Evolutionary conservation across 176 grass and related monocot genomes (phyloP), one percentile per base, ranked within the genome.

Genomic region (Puya raimondii): DNA sequence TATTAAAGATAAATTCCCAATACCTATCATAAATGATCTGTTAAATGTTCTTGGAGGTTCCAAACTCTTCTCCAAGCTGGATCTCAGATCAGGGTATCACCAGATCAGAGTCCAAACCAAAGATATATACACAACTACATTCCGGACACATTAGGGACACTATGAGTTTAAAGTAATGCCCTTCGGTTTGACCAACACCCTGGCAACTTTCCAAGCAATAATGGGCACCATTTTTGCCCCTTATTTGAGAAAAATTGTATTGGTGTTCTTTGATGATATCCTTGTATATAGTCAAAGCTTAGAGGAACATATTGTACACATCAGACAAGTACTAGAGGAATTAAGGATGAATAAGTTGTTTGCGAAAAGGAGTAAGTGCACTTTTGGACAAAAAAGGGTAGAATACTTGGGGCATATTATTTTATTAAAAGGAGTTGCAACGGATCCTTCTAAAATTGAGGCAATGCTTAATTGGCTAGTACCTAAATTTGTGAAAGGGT

Each of bases 101-200:
- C 23, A 74, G 10, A 49, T 74, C 9, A 10, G 51, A 16, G 58
- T 73, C 14, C 2, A 17, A 2, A 5, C 14, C 0, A n/a, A 18
- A 1, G 50, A 74, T 74, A 64, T 64, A 11, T 1, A 17, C 3
- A 27, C 63, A 48, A 74, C 23, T 14, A n/a, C 53, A 48, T 74
- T 64, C 17, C 3, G 23, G 0, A 74, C 71, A 4, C 71, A 74
- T 48, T 1, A 56, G 0, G 71, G 71, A 9, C 50, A 61, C 6
- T 74, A 16, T 64, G 71, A 74, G 11, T 74, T 63, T 12, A 48
- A 10, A 0, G 53, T 74, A 1, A 64, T 74, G 53, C 21, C 53
- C 0, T 73, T 73, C 61, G 51, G 71, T 0, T 10, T 73, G 5
- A 56, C 49, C 0, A 73, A 63, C 18, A 1, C 53, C 11, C 71